phyloP scores from a whole-genome alignment of 2,329 filamentous ascomycete genomes.

The Fusarium nodosum region DNA sequence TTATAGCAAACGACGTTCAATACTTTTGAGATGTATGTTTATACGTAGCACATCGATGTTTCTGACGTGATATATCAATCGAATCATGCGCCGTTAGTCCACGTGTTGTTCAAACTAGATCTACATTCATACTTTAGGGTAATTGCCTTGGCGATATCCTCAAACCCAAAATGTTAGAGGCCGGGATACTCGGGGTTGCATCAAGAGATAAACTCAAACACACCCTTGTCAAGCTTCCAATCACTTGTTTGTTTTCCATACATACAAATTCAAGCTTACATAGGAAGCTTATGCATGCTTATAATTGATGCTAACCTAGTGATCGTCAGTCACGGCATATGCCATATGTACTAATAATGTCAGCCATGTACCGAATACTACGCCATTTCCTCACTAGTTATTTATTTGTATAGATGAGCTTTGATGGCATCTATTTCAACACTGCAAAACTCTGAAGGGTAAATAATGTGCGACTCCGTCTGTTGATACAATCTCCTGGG shows the following conservation, averaged over 20 bases:
- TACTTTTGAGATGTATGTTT: not conserved
- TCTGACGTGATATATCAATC: not conserved
- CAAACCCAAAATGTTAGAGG: constrained; percentile 29
- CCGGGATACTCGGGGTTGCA: constrained; percentile 11
- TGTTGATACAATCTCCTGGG: constrained; percentile 14
- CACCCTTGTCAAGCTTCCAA: constrained; percentile 4
- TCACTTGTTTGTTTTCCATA: not conserved
- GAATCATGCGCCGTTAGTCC: not conserved
- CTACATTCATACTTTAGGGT: constrained; percentile 26
- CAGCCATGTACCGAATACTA: not conserved
- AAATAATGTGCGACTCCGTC: constrained; percentile 1
- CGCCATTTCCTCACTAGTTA: not conserved
- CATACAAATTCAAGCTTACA: constrained; percentile 27
- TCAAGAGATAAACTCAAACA: constrained; percentile 13
- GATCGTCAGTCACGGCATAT: not conserved
- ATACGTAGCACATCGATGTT: not conserved
- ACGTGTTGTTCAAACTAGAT: not conserved
- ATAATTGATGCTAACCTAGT: not conserved
- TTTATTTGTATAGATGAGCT: not conserved
- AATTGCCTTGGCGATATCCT: constrained; percentile 8
- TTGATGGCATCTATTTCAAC: not conserved
- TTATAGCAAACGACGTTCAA: not conserved
- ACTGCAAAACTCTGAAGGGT: not conserved
- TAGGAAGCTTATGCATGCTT: constrained; percentile 15
- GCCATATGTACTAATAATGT: not conserved